Evolutionary conservation across 371 early-diverging fungal genomes (phyloP), one percentile per base, ranked within the genome.

Genomic region (Syncephalastrum contaminatum): DNA sequence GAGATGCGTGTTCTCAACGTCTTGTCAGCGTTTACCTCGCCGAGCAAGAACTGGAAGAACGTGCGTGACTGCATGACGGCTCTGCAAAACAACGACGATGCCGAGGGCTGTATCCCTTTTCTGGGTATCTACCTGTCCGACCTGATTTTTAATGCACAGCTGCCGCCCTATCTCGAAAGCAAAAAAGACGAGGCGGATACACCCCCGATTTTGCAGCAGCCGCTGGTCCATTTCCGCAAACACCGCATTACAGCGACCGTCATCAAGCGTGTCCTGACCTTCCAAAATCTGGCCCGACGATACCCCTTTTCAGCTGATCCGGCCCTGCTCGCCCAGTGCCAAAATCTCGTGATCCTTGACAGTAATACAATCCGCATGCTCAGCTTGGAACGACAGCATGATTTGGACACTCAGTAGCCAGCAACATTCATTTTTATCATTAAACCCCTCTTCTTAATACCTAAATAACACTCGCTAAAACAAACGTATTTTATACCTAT

Each of bases 111-210:
- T 52, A 81, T 86, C 20, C 85, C 83, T 1, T 84, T 85, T 46
- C 55, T 85, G n/a, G 86, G 80, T 7, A 74, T 88, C 16, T 88
- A 84, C 47, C 63, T 88, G 0, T 86, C 86, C 5, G 88, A 88
- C 42, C 69, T 88, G 4, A 69, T 85, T 1, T 85, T 80, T 59
- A 88, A 87, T 54, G 70, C 82, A 12, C 87, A 88, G 57, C 68
- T 81, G 24, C 84, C 85, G 5, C 64, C 83, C 0, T 82, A 72
- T 48, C 59, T 83, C 8, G 77, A 75, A 24, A 67, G 79, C 15
- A 73, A 67, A 22, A 43, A 56, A 10, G 66, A 64, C 15, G 12
- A 30, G 12, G 10, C 36, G 36, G 36, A 30, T 71, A 68, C 47
- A 59, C 53, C 54, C 54, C 56, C 16, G 53, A 57, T 72, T 7